A percentile compares a stretch with the other conserved stretches of the same genome.
Evolutionary conservation across 805 yeast species (phyloP).

Genomic region (Wickerhamiella kurtzmanii): DNA sequence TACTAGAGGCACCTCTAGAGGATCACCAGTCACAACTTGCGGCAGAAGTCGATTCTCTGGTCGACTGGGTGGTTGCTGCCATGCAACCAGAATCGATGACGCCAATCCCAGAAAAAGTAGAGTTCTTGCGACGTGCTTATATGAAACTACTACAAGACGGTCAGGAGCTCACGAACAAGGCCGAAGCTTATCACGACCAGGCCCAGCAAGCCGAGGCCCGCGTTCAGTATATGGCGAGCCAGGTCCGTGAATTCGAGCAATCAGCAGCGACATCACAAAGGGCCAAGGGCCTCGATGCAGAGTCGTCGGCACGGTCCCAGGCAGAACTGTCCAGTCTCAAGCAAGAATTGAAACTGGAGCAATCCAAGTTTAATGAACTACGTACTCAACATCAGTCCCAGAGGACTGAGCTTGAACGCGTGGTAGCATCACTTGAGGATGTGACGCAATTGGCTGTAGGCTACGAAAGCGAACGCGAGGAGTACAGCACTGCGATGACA

Average conservation of each 20-base stretch:
- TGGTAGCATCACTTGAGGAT: constrained; percentile 25
- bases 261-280: background rate
- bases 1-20: background rate
- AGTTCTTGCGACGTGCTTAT: constrained; percentile 11
- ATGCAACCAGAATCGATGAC: constrained; percentile 10
- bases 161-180: constrained; percentile 6
- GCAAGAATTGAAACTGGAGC: constrained; percentile 6
- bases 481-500: constrained; percentile 10
- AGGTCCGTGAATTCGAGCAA: background rate
- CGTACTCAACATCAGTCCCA: constrained; percentile 22
- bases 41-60: constrained; percentile 12
- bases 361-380: constrained; percentile 18
- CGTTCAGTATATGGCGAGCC: constrained; percentile 4
- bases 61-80: constrained; percentile 7
- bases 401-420: constrained; percentile 22
- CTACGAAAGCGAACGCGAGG: constrained; percentile 23
- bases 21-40: background rate
- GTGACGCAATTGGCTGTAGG: constrained; percentile 27
- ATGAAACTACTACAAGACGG: constrained; percentile 13
- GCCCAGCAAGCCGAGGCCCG: constrained; percentile 14
- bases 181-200: constrained; percentile 15
- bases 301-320: background rate
- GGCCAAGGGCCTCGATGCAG: background rate
- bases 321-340: constrained; percentile 1
- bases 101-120: constrained; percentile 12